Conservation (phyloP, 2,329 filamentous ascomycete species). For the Didymella sp. region DNA sequence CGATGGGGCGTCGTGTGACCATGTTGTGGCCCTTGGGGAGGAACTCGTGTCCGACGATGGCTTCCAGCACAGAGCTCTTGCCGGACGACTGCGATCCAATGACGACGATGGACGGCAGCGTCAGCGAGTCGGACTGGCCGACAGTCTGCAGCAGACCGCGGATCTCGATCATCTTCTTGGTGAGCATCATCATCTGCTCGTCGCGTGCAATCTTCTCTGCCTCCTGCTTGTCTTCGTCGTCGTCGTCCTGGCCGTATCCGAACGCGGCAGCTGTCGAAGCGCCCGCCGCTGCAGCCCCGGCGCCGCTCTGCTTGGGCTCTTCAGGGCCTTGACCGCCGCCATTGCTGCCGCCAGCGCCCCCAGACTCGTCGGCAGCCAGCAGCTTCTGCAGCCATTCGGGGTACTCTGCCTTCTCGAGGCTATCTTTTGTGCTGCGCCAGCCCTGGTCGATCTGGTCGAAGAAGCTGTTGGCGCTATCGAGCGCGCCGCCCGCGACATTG, state of each 20-base stretch:
- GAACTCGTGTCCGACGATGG: constrained; percentile 97
- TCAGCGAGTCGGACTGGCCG: constrained; percentile 87
- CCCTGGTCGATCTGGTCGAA: constrained; percentile 80
- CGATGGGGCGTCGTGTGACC: constrained; percentile 95
- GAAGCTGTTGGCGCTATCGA: constrained; percentile 75
- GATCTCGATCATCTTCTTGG: constrained; percentile 99
- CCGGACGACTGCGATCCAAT: constrained; percentile 98
- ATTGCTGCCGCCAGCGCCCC: constrained; percentile 48
- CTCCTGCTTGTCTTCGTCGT: constrained; percentile 69
- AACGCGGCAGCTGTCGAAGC: constrained; percentile 78
- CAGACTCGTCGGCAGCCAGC: constrained; percentile 55
- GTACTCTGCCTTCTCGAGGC: constrained; percentile 72
- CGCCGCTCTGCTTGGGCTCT: constrained; percentile 63
- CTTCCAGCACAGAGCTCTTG: constrained; percentile 95
- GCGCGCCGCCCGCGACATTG: constrained; percentile 71
- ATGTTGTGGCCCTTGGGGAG: constrained; percentile 98
- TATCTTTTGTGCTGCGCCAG: constrained; percentile 83
- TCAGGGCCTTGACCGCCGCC: constrained; percentile 52
- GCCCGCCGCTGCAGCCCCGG: constrained; percentile 66
- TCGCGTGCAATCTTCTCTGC: constrained; percentile 76
- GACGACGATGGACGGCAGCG: constrained; percentile 96
- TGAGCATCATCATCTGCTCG: constrained; percentile 99
- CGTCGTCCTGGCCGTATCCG: constrained; percentile 74
- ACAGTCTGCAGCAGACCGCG: constrained; percentile 88
- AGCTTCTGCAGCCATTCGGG: constrained; percentile 81